Percentiles rank a stretch among this genome's conserved stretches.
Conservation (phyloP, 768 basidiomycete genomes). For the Mycena belliarum region DNA sequence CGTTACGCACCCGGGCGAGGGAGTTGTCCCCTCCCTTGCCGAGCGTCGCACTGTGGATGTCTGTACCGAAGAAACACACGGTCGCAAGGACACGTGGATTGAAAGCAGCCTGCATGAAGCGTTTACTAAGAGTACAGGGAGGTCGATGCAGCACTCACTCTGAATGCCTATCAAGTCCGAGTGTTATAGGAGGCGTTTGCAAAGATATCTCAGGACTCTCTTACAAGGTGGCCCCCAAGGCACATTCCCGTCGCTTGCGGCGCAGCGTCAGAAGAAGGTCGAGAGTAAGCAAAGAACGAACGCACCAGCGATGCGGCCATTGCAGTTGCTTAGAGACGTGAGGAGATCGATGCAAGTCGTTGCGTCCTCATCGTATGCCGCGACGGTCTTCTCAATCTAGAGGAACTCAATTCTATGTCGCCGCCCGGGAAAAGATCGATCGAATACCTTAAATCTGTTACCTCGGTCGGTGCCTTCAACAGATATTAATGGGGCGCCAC, state of each 20-base stretch:
- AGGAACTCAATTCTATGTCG: not conserved
- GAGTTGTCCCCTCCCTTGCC: slow-evolving; percentile 87
- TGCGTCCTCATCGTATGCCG: slow-evolving; percentile 80
- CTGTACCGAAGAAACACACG: slow-evolving; percentile 95
- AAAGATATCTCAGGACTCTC: slow-evolving; percentile 25
- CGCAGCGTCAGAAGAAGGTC: slow-evolving; percentile 5
- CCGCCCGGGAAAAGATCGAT: not conserved
- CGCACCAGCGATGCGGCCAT: slow-evolving; percentile 84
- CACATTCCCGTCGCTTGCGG: slow-evolving; percentile 84
- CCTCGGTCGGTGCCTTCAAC: slow-evolving; percentile 78
- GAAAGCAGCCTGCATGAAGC: slow-evolving; percentile 70
- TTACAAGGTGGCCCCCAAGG: slow-evolving; percentile 80
- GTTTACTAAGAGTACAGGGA: not conserved
- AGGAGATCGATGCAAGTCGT: slow-evolving; percentile 78
- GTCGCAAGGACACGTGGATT: slow-evolving; percentile 79
- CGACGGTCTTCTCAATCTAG: slow-evolving; percentile 87
- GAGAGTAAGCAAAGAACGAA: not conserved
- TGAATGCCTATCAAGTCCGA: slow-evolving; percentile 35
- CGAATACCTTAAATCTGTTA: slow-evolving; percentile 82
- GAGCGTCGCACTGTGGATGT: slow-evolving; percentile 85
- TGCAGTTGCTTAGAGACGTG: slow-evolving; percentile 74
- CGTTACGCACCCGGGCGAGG: slow-evolving; percentile 67
- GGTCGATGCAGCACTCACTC: slow-evolving; percentile 31
- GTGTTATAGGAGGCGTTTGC: not conserved
- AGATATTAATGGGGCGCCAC: not conserved